Conservation (phyloP, 148 eudicot species). For the Polygonum maritimum region DNA sequence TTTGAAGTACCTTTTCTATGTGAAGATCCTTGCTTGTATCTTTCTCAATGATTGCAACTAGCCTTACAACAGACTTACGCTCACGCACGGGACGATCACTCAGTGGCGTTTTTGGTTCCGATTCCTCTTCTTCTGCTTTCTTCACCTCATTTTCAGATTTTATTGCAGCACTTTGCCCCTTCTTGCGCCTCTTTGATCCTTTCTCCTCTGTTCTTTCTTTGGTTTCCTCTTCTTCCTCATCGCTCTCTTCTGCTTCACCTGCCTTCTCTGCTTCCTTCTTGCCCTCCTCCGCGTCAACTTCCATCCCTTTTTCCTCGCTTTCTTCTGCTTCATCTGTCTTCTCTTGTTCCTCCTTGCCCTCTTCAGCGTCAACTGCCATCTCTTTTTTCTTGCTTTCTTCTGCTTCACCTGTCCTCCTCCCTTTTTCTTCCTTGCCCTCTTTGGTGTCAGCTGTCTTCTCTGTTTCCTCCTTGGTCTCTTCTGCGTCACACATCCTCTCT, state of each 20-base stretch:
- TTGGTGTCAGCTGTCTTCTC: slow-evolving; percentile 15
- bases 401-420: slow-evolving; percentile 13
- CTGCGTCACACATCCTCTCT: slow-evolving; percentile 9
- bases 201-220: slow-evolving; percentile 12
- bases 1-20: slow-evolving; percentile 50
- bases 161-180: slow-evolving; percentile 17
- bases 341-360: background rate
- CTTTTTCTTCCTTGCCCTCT: slow-evolving; percentile 13
- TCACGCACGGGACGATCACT: slow-evolving; percentile 83
- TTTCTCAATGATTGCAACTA: slow-evolving; percentile 76
- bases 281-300: slow-evolving; percentile 15
- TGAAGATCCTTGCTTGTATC: slow-evolving; percentile 54
- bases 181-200: slow-evolving; percentile 24
- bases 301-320: slow-evolving; percentile 13
- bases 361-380: slow-evolving; percentile 1
- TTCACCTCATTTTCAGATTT: slow-evolving; percentile 18
- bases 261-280: slow-evolving; percentile 3
- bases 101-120: slow-evolving; percentile 58
- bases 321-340: background rate
- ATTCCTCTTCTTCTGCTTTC: slow-evolving; percentile 33
- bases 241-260: slow-evolving; percentile 1
- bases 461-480: slow-evolving; percentile 7
- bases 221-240: background rate
- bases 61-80: slow-evolving; percentile 87
- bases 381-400: slow-evolving; percentile 15